Base-by-base conservation (phyloP, 129 eudicot species). In the Tagetes patula region DNA sequence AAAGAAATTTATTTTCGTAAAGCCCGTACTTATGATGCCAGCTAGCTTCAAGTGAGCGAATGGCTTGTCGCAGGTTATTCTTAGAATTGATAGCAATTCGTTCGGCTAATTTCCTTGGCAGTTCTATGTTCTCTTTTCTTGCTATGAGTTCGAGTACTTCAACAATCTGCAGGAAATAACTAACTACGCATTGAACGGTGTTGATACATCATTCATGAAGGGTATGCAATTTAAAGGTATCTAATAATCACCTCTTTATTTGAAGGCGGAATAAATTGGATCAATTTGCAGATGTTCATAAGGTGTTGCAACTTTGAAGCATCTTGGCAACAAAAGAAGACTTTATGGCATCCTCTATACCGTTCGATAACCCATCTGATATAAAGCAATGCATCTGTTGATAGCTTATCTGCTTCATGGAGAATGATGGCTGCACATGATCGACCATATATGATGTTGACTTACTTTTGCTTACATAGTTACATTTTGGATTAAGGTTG, bases 31-130 rank as follows among this genome's bases (percentile, higher is more conserved):
- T 84, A 65, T 74, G 60, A 82, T 81, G 87, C 84, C 86, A 84
- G 72, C 89, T 87, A 53, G 95, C 96, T 77, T 90, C 95, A 46
- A 90, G 85, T 31, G 96, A 90, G 42, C 96, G 95, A 49, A 90
- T 85, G 50, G 96, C 95, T 82, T 90, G 96, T 58, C 95, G 85
- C 75, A 90, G 75, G 69, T 90, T 90, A 58, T 82, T 85, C 95
- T 85, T 85, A 72, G 96, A 85, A 55, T 76, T 82, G 73, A 54
- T 78, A 45, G 96, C 91, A 48, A 90, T 85, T 60, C 69, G 80
- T 64, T 76, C 85, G 2, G 95, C 89, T 76, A 90, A 67, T 62
- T 87, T 70, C 36, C 58, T 71, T 43, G 95, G 89, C 77, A 90
- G 59, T 42, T 83, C 80, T 80, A 85, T 90, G 2, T 83, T 77